phyloP scores from a whole-genome alignment of 306 rosid species.

The Citrullus colocynthis region DNA sequence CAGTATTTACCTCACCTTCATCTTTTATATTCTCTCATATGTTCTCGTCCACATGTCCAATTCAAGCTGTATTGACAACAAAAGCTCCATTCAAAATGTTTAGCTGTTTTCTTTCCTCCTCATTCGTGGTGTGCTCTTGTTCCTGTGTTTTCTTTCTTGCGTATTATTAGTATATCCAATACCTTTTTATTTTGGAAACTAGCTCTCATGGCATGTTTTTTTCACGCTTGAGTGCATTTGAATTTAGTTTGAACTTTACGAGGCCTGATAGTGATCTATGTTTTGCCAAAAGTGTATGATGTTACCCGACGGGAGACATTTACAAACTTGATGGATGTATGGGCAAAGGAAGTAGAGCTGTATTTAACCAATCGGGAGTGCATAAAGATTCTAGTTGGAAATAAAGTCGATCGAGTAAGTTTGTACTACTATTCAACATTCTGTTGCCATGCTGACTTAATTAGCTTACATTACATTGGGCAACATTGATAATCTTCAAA shows the following conservation, averaged over 20 bases:
- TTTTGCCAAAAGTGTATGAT: constrained; percentile 50
- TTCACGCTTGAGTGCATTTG: background rate
- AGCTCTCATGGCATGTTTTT: background rate
- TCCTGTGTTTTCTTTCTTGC: background rate
- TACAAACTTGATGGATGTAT: constrained; percentile 49
- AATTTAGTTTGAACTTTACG: background rate
- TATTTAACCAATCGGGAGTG: constrained; percentile 55
- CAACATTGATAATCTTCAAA: background rate
- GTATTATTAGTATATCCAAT: background rate
- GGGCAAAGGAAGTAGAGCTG: constrained; percentile 82
- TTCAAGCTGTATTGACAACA: background rate
- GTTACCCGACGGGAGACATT: constrained; percentile 80
- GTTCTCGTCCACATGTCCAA: background rate
- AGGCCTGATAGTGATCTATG: background rate
- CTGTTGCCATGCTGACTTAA: background rate
- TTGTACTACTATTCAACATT: background rate
- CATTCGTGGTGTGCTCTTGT: background rate
- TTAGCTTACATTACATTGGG: background rate
- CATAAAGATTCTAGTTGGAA: constrained; percentile 74
- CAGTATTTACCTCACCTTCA: background rate
- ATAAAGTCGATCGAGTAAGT: constrained; percentile 79
- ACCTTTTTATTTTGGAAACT: background rate
- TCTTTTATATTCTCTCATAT: background rate
- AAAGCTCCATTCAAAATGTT: background rate
- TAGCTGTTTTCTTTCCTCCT: background rate